phyloP scores from a whole-genome alignment of 148 eudicot species.

The Chenopodium suecicum region DNA sequence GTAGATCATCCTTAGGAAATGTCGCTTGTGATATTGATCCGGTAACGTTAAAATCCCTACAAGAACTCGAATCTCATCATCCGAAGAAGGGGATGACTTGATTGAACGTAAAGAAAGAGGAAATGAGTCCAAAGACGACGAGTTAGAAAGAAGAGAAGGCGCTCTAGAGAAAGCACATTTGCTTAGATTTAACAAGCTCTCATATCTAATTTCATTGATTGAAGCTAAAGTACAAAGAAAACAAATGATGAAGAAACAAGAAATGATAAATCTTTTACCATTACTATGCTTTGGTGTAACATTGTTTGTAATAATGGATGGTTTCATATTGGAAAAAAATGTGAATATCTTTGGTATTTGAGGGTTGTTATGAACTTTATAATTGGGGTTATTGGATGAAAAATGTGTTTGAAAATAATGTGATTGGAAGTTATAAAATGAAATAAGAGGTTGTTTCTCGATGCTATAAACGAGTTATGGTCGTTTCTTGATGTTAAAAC shows the following conservation, averaged over 20 bases:
- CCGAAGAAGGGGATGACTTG: background rate
- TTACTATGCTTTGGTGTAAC: conserved; percentile 13
- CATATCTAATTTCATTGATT: conserved; percentile 55
- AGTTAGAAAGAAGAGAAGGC: conserved; percentile 8
- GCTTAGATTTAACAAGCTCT: conserved; percentile 36
- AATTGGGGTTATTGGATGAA: background rate
- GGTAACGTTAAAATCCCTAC: conserved; percentile 78
- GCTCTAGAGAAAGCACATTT: conserved; percentile 41
- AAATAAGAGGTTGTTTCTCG: conserved; percentile 7
- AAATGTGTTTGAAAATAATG: conserved; percentile 11
- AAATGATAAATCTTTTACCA: conserved; percentile 55
- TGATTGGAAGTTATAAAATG: conserved; percentile 19
- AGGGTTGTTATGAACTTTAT: conserved; percentile 11
- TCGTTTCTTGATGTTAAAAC: conserved; percentile 26
- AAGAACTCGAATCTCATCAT: conserved; percentile 58
- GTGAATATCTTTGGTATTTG: background rate
- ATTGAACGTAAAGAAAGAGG: background rate
- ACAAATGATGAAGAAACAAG: conserved; percentile 56
- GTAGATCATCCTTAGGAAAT: conserved; percentile 78
- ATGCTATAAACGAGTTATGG: conserved; percentile 28
- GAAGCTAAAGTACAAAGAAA: conserved; percentile 77
- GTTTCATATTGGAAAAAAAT: conserved; percentile 39
- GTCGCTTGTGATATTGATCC: conserved; percentile 74
- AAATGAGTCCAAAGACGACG: conserved; percentile 14
- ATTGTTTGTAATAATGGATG: background rate